Conservation (phyloP, 78 protist genomes). For the Paratrimastix pyriformis region DNA sequence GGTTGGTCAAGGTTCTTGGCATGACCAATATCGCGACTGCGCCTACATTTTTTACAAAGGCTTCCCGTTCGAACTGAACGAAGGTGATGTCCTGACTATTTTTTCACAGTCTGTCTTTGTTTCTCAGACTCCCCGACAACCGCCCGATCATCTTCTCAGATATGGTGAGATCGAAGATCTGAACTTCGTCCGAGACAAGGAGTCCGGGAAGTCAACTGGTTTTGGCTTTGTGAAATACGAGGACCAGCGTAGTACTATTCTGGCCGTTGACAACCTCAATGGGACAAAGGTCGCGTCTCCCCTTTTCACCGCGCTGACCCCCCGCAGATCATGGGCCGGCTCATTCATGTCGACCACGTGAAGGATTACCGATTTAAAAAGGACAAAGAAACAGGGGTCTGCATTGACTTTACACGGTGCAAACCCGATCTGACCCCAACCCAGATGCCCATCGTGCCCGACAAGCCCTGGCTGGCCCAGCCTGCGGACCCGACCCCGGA, state of each 20-base stretch:
- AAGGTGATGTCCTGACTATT: slow-evolving; percentile 61
- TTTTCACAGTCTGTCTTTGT: slow-evolving; percentile 48
- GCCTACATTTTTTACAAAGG: slow-evolving; percentile 49
- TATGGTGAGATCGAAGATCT: slow-evolving; percentile 64
- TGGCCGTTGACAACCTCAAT: slow-evolving; percentile 86
- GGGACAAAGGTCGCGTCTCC: slow-evolving; percentile 49
- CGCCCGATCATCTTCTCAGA: not conserved
- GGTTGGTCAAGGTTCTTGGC: slow-evolving; percentile 50
- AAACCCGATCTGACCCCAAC: too few species aligned
- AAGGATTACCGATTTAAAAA: not conserved
- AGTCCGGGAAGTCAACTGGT: slow-evolving; percentile 74
- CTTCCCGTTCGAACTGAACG: slow-evolving; percentile 18
- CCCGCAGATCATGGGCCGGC: not conserved
- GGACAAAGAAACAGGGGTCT: too few species aligned
- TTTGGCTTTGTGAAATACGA: slow-evolving; percentile 74
- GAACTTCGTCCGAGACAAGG: slow-evolving; percentile 65
- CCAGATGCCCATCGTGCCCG: too few species aligned
- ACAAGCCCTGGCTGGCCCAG: too few species aligned
- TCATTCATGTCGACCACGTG: slow-evolving; percentile 16
- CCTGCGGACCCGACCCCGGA: too few species aligned
- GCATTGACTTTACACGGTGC: too few species aligned
- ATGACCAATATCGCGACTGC: slow-evolving; percentile 42
- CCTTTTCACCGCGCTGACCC: not conserved
- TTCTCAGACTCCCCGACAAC: not conserved
- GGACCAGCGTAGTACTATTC: slow-evolving; percentile 67